Conservation (phyloP, 257 asterid species). For the Avicennia marina region DNA sequence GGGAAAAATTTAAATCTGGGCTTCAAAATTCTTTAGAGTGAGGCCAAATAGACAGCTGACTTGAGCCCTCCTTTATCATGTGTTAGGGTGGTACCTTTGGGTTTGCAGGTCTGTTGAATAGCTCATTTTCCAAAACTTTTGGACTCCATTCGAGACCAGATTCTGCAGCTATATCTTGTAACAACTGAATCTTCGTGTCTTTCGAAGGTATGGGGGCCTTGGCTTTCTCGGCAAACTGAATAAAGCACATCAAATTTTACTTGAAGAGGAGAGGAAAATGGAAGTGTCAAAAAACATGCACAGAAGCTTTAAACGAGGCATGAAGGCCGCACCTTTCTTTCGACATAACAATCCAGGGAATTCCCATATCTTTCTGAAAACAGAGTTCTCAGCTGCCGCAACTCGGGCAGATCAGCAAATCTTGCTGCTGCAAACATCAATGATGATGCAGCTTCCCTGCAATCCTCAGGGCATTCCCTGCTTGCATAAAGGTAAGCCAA, state of each 20-base stretch:
- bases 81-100: constrained; percentile 41
- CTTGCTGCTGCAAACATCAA: constrained; percentile 88
- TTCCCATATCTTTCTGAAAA: constrained; percentile 67
- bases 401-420: constrained; percentile 83
- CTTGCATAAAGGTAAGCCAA: too few species aligned
- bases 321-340: constrained; percentile 63
- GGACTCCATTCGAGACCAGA: constrained; percentile 56
- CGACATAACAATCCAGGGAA: constrained; percentile 42
- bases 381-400: constrained; percentile 61
- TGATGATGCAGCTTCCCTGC: constrained; percentile 78
- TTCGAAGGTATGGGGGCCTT: constrained; percentile 41
- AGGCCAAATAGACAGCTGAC: too few species aligned
- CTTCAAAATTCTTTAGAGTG: too few species aligned
- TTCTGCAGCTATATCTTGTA: constrained; percentile 69
- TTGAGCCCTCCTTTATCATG: too few species aligned
- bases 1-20: too few species aligned
- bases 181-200: constrained; percentile 58
- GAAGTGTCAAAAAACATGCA: too few species aligned
- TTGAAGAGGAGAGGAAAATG: too few species aligned
- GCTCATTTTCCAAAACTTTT: constrained; percentile 61
- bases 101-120: constrained; percentile 30
- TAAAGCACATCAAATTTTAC: constrained; percentile 6
- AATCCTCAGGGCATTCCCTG: constrained; percentile 93
- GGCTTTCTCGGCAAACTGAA: constrained; percentile 60
- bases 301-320: too few species aligned